Conservation (phyloP, 495 filamentous ascomycete species). For the Daldinia grandis region DNA sequence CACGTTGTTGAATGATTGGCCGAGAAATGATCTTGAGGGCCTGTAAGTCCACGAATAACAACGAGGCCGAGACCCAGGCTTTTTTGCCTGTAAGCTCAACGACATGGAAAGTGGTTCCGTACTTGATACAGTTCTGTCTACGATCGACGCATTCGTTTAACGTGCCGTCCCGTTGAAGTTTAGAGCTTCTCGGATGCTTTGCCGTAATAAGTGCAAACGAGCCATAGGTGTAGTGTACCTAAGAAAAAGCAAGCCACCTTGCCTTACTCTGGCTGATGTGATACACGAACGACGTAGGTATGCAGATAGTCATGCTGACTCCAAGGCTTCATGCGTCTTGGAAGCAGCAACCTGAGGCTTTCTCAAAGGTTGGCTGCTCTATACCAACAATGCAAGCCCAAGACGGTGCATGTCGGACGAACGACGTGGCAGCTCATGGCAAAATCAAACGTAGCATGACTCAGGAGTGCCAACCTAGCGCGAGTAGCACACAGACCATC, state of each 20-base stretch:
- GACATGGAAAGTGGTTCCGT: conserved; percentile 28
- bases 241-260: conserved; percentile 4
- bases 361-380: background rate
- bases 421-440: conserved; percentile 15
- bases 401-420: conserved; percentile 9
- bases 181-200: conserved; percentile 27
- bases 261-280: conserved; percentile 7
- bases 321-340: conserved; percentile 11
- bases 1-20: conserved; percentile 48
- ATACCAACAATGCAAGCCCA: conserved; percentile 5
- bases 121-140: conserved; percentile 15
- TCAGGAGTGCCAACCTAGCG: conserved; percentile 1
- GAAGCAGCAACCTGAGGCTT: background rate
- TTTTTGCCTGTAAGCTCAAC: conserved; percentile 21
- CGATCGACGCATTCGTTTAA: conserved; percentile 22
- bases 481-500: conserved; percentile 7
- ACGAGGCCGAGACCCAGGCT: conserved; percentile 24
- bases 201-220: conserved; percentile 16
- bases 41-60: conserved; percentile 22
- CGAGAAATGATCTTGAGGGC: conserved; percentile 30
- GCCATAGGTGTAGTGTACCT: background rate
- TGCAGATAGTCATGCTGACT: conserved; percentile 1
- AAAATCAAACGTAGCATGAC: conserved; percentile 8
- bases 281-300: conserved; percentile 10
- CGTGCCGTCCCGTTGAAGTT: conserved; percentile 17